Evolutionary conservation across 1,284 basidiomycete species (phyloP), one percentile per base, ranked within the genome.

Genomic region (Agaricales sp.): DNA sequence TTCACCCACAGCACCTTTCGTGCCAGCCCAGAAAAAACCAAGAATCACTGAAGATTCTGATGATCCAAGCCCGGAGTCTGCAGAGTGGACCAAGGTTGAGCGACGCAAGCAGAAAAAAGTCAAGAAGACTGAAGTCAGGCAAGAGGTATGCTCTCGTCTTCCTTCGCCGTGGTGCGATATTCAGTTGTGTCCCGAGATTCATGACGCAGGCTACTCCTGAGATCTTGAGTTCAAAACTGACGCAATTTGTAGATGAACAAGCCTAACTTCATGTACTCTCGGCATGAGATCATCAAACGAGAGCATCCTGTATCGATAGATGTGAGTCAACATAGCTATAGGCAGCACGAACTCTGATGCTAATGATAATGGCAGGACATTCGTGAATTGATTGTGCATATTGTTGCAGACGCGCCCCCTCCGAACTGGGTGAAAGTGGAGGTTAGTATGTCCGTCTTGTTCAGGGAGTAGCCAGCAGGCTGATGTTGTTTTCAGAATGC

Each of bases 401-500:
- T 94, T 43, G 66, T 83, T n/a, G 83, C 87, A 0, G 90, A 93
- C 57, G 82, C 80, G 3, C 82, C 85, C 20, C 82, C 83, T 1
- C 84, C 87, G 0, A 79, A 80, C 47, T 96, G 91, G 90, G 74
- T 95, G 22, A 74, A 79, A 51, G 76, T 92, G 39, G 85, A 92
- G 63, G 91, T 90, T 47, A 43, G 73, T 58, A n/a, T 44, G 35
- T 30, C 48, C 30, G 51, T 35, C 18, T 8, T 41, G 41, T 24
- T 53, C 45, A n/a, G n/a, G n/a, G n/a, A n/a, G n/a, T n/a, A n/a
- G n/a, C n/a, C n/a, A n/a, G n/a, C n/a, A n/a, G n/a, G n/a, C n/a
- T n/a, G n/a, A n/a, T n/a, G n/a, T 51, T 2, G 37, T 46, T 8
- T n/a, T 35, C n/a, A 35, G 13, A 43, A 43, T 19, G 20, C 41